Conservation (phyloP, 1,139 yeast genomes). For the Arxiozyma slooffiae region DNA sequence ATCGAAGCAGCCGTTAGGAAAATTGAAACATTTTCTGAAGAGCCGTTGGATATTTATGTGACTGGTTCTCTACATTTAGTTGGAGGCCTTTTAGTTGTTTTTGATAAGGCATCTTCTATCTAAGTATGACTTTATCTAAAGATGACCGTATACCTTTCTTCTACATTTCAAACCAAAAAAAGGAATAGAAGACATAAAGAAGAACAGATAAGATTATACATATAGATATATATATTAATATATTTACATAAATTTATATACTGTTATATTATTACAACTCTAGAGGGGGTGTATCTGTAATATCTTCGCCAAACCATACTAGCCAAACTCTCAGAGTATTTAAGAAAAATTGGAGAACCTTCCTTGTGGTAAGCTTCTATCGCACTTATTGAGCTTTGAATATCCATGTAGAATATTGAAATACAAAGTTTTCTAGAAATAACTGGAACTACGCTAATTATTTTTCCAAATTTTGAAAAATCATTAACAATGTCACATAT, state of each 20-base stretch:
- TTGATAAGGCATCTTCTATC: constrained; percentile 36
- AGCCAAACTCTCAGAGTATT: constrained; percentile 49
- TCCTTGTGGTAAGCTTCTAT: constrained; percentile 38
- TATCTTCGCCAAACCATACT: constrained; percentile 59
- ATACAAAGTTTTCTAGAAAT: constrained; percentile 58
- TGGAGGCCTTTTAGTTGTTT: constrained; percentile 84
- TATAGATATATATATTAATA: neutral
- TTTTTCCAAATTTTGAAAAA: constrained; percentile 48
- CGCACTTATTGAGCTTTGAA: constrained; percentile 55
- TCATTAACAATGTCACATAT: constrained; percentile 38
- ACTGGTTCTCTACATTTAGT: constrained; percentile 91
- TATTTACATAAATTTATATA: neutral
- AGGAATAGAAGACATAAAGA: neutral
- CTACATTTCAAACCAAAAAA: neutral
- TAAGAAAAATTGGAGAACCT: constrained; percentile 34
- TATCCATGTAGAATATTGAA: constrained; percentile 52
- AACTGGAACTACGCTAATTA: constrained; percentile 57
- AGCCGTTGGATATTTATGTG: constrained; percentile 64
- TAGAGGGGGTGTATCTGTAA: constrained; percentile 47
- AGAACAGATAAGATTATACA: neutral
- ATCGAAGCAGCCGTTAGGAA: constrained; percentile 66
- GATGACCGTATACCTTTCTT: neutral
- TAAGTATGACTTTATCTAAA: neutral
- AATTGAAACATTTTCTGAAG: constrained; percentile 30
- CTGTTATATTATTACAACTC: constrained; percentile 11